Evolutionary conservation across 2,329 filamentous ascomycete species (phyloP).

Genomic region (Stemphylium beticola): DNA sequence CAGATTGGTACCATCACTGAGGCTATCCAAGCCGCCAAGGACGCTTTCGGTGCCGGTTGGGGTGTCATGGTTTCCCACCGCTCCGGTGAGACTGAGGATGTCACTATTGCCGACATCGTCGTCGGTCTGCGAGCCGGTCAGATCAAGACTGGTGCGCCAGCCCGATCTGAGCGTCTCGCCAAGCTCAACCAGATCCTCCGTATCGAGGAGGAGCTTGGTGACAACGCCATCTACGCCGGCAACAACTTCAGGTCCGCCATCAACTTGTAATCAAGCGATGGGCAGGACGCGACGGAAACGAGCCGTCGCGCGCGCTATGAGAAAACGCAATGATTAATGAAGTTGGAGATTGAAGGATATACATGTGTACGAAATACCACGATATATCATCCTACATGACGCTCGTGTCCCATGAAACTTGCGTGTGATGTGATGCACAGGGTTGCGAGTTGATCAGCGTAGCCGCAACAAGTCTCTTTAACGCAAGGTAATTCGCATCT

Average conservation of each 20-base stretch:
- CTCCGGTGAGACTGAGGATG: constrained; percentile 99
- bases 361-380: constrained; percentile 10
- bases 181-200: constrained; percentile 99
- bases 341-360: constrained; percentile 6
- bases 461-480: too few relatives aligned
- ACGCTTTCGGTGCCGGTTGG: constrained; percentile 92
- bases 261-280: constrained; percentile 61
- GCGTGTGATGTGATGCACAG: not conserved
- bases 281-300: not conserved
- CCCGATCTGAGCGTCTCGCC: constrained; percentile 95
- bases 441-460: too few relatives aligned
- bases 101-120: constrained; percentile 97
- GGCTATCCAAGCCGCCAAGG: constrained; percentile 99
- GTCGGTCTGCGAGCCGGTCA: constrained; percentile 95
- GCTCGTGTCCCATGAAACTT: not conserved
- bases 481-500: too few relatives aligned
- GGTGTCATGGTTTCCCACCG: constrained; percentile 99
- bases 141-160: constrained; percentile 72
- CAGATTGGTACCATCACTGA: constrained; percentile 99
- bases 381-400: constrained; percentile 2
- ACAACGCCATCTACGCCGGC: constrained; percentile 89
- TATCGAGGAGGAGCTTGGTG: constrained; percentile 94
- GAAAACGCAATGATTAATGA: constrained; percentile 11
- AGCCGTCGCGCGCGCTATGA: not conserved
- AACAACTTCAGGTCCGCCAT: constrained; percentile 89